These are phyloP conservation scores for Wickerhamiella lipophila DNA, from an alignment of 805 yeast genomes.

Conservation along the genomic window DNA sequence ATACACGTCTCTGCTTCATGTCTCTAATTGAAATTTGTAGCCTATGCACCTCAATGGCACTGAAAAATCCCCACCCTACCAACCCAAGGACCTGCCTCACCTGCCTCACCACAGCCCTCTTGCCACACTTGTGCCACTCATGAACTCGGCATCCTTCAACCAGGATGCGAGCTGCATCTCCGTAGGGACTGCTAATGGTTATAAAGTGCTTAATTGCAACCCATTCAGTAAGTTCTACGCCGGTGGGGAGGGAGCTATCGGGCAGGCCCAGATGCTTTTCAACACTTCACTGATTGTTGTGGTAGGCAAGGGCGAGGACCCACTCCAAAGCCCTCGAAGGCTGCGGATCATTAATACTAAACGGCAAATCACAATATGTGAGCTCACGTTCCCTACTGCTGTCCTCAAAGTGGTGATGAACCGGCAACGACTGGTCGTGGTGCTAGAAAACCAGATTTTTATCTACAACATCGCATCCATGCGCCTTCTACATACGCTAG, in stretches of 20 bases:
- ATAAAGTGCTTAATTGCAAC: constrained; percentile 73
- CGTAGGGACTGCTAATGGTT: constrained; percentile 51
- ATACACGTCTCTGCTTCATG: too few relatives aligned
- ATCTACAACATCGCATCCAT: constrained; percentile 86
- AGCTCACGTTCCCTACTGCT: constrained; percentile 68
- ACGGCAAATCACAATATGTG: constrained; percentile 58
- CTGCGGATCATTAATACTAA: constrained; percentile 75
- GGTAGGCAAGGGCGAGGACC: constrained; percentile 65
- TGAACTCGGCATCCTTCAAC: constrained; percentile 58
- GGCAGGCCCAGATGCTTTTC: constrained; percentile 77
- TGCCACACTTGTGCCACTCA: constrained; percentile 14
- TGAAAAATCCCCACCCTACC: too few relatives aligned
- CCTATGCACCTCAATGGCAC: too few relatives aligned
- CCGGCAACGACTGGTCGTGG: constrained; percentile 66
- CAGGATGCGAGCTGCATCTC: constrained; percentile 81
- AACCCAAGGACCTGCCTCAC: neutral
- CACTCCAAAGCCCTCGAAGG: constrained; percentile 55
- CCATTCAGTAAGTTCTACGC: constrained; percentile 67
- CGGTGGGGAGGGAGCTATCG: constrained; percentile 32
- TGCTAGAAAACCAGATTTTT: constrained; percentile 66
- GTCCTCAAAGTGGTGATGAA: constrained; percentile 65
- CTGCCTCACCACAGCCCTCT: neutral
- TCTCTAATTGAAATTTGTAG: too few relatives aligned
- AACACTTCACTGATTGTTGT: constrained; percentile 76
- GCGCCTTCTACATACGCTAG: constrained; percentile 62